Percentiles rank a stretch among this genome's conserved stretches.
phyloP scores from a whole-genome alignment of 208 protist species.

The Borovskyia barvae region DNA sequence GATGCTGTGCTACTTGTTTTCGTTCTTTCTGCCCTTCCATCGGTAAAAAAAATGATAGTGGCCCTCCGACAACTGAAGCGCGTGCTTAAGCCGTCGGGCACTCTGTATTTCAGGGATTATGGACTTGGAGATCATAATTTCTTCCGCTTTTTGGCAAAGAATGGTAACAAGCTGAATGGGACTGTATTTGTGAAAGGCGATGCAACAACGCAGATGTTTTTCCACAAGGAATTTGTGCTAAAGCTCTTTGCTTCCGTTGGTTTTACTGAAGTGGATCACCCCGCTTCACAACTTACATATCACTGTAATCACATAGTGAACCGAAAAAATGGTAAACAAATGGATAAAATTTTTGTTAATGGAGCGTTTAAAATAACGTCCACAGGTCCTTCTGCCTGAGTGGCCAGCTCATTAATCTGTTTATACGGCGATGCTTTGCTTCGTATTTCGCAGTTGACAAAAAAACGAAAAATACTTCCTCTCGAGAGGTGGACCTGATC shows the following conservation, averaged over 20 bases:
- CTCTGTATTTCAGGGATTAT: conserved; percentile 78
- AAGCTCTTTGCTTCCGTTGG: conserved; percentile 45
- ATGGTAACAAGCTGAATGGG: conserved; percentile 15
- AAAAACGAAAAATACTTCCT: background rate
- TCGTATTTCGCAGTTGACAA: background rate
- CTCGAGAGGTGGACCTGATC: too few relatives aligned
- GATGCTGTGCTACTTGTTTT: conserved; percentile 75
- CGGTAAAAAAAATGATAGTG: conserved; percentile 50
- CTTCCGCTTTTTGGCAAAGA: conserved; percentile 67
- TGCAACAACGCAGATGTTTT: conserved; percentile 75
- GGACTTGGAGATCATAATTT: conserved; percentile 79
- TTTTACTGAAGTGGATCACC: conserved; percentile 37
- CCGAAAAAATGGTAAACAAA: conserved; percentile 76
- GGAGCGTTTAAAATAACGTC: conserved; percentile 50
- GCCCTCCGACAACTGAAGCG: conserved; percentile 37
- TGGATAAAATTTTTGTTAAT: conserved; percentile 90
- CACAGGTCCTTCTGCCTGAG: too few relatives aligned
- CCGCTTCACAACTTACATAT: conserved; percentile 33
- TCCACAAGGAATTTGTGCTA: conserved; percentile 45
- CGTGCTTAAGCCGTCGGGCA: conserved; percentile 43
- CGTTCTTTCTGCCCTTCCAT: conserved; percentile 74
- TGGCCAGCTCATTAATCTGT: too few relatives aligned
- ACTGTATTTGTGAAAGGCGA: conserved; percentile 71
- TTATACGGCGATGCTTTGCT: background rate
- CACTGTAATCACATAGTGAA: conserved; percentile 86